Percentiles rank a stretch among this genome's conserved stretches.
phyloP scores from a whole-genome alignment of 2,329 filamentous ascomycete species.

The Fusarium sp. region DNA sequence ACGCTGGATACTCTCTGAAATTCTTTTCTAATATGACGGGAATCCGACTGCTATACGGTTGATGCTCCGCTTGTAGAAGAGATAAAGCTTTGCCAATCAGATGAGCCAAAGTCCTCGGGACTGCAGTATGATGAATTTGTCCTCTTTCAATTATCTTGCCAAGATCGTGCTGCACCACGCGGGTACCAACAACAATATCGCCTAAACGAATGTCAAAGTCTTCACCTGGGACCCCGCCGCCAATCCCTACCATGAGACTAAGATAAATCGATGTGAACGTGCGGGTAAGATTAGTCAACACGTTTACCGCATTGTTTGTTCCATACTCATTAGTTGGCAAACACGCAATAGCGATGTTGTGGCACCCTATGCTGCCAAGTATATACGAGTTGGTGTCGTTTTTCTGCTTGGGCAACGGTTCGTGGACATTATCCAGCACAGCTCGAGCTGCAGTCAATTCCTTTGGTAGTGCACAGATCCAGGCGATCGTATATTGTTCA shows the following conservation, averaged over 20 bases:
- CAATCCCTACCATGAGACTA: neutral
- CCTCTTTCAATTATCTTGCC: neutral
- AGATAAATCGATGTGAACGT: neutral
- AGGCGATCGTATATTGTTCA: conserved; percentile 11
- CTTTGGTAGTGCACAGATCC: conserved; percentile 17
- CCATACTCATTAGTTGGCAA: neutral
- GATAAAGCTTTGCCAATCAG: neutral
- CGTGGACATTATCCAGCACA: conserved; percentile 6
- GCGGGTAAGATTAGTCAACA: neutral
- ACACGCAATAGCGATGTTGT: neutral
- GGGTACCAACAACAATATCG: neutral
- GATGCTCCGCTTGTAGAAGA: fast-evolving
- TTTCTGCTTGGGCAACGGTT: neutral
- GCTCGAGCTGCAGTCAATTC: conserved; percentile 6
- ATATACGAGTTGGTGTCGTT: conserved; percentile 9
- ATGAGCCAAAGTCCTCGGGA: neutral
- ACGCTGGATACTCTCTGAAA: fast-evolving
- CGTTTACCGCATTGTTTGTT: neutral
- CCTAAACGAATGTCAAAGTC: neutral
- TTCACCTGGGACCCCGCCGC: fast-evolving
- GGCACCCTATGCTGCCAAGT: neutral
- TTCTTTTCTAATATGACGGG: fast-evolving
- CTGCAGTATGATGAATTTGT: neutral
- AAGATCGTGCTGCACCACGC: neutral
- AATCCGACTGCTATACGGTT: fast-evolving